Base-by-base conservation (phyloP, 192 early-diverging fungal species). In the Backusella psychrophila region DNA sequence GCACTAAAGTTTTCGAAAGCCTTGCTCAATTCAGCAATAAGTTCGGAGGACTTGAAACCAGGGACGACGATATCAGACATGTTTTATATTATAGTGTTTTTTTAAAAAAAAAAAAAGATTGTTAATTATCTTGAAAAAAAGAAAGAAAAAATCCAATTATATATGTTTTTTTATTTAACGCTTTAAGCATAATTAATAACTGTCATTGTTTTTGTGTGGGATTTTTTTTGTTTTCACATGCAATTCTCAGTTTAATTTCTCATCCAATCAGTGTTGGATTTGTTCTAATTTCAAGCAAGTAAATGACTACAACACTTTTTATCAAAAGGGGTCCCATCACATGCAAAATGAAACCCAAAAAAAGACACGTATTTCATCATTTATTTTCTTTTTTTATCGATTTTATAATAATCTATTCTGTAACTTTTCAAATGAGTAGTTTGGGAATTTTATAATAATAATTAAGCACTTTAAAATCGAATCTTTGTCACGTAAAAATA, bases 31-130 rank as follows among this genome's bases (percentile, higher is more conserved):
- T 91, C 83, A n/a, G 84, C 86, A 79, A 98, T 92, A 68, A 97
- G 78, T 35, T 84, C 84, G 75, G 91, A 92, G 44, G 91, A 89
- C 71, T 93, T 83, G 85, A 95, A 97, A 68, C 93, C 94, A 49
- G 81, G 82, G 49, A 84, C 78, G 8, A 72, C 69, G 33, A 81
- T 77, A 74, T 81, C 80, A 74, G 80, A 77, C 80, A 81, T 81
- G 34, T 35, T 68, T 67, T 56, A 44, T 66, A 33, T 36, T 53
- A 59, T 33, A 56, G n/a, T 41, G 15, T 19, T 56, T 38, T 33
- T 33, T 44, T 33, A 46, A 33, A 46, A 11, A 15, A 72, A 35
- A n/a, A 59, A 12, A 53, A 73, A 14, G 26, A 63, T 29, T 21
- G 53, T 56, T 63, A 63, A 63, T 63, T 59, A 59, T 59, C 23